Evolutionary conservation across 495 filamentous ascomycete genomes (phyloP), one percentile per base, ranked within the genome.

Genomic region (Mycothermus thermophilus): DNA sequence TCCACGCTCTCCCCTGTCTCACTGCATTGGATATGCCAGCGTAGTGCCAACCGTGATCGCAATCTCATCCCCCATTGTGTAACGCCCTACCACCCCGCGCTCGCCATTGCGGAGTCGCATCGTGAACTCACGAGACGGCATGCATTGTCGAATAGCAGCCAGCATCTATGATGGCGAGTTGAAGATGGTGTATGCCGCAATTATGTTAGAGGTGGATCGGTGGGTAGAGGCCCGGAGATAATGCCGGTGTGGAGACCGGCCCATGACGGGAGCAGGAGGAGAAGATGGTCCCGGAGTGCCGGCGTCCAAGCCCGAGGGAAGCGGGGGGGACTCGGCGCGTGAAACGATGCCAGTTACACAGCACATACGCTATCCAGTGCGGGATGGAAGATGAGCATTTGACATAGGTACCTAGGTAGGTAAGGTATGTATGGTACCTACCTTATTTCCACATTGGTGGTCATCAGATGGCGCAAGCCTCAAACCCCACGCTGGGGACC

Each of bases 101-200:
- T n/a, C n/a, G n/a, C n/a, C n/a, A n/a, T n/a, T 29, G 27, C 8
- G 5, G 19, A 23, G 32, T 12, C n/a, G 1, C 11, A 22, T 18
- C 5, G 25, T 7, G 6, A 16, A 22, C 10, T 13, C 12, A 5
- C 3, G 7, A 5, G 8, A 25, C 20, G 17, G 30, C n/a, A 37
- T 20, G 7, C 8, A 21, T n/a, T 32, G 34, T 38, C 35, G 32
- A 42, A 39, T 38, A 19, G 26, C 23, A 10, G 24, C 18, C 10
- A 5, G 11, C 21, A 9, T 10, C 25, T 2, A 1, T 16, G 27
- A 47, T 47, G 35, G 32, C 43, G 43, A 47, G 39, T 24, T 40
- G 12, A 4, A 2, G 1, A 23, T 24, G 8, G 12, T 25, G 18
- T 20, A 38, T 41, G 28, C 31, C 38, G 34, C 38, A 10, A 46